Base-by-base conservation (phyloP, 108 stramenopile genomes). In the Cyclostephanos tholiformis region DNA sequence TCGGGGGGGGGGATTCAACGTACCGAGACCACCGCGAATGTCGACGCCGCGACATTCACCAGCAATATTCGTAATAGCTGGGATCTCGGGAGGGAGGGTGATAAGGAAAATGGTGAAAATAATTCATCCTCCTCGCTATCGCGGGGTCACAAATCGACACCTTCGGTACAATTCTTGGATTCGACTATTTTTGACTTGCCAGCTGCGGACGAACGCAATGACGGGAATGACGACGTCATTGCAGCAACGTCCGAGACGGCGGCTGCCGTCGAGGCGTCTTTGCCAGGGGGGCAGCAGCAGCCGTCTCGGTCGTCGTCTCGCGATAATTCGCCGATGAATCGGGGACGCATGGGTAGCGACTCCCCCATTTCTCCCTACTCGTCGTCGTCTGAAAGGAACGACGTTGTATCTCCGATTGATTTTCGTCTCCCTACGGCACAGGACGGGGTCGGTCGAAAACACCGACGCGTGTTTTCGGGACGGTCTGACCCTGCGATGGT, bases 381-480 rank as follows among this genome's bases (percentile, higher is more conserved):
- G n/a, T 51, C 43, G 50, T 19, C 44, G 22, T 48, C 30, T 26
- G 58, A 36, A 13, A 49, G 23, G 23, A 6, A 38, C 23, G 68
- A 53, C 27, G 26, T 57, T 14, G 36, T 56, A 38, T 20, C 17
- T 41, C 59, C 62, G 36, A 72, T 57, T 51, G 41, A 60, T 23
- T 26, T 48, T 41, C 59, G 62, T 20, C 26, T 26, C 19, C 52
- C 71, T 7, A 1, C 29, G 13, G 35, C 27, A 0, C 9, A 17
- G 10, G 26, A 23, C 26, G 38, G 29, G 32, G 39, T 55, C 17
- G 63, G 55, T 57, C 76, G 76, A 22, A 93, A 93, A 51, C 92
- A 93, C 52, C 87, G 88, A 22, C 81, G 92, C 6, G 87, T 35
- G 0, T 77, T 75, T 63, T 93, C 92, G 22, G 88, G 85, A 5